A percentile compares a stretch with the other conserved stretches of the same genome.
These are phyloP conservation scores for Phytopythium oedochilum DNA, from an alignment of 352 stramenopile species.

Conservation along the genomic window DNA sequence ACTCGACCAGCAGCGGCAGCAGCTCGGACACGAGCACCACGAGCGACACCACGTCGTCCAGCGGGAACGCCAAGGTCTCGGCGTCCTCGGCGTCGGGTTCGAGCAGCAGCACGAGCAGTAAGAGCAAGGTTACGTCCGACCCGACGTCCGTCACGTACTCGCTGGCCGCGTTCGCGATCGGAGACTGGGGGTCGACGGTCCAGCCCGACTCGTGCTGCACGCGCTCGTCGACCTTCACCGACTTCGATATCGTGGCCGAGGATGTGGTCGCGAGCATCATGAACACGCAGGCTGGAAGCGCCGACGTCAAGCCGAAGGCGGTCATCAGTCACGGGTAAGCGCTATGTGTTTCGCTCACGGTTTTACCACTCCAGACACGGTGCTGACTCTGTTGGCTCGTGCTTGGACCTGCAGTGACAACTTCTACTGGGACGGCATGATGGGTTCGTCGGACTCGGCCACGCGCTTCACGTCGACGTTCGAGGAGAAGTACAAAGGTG, in stretches of 20 bases:
- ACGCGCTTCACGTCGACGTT: constrained; percentile 55
- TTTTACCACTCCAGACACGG: not conserved
- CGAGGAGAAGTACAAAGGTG: constrained; percentile 45
- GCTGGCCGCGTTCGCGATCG: constrained; percentile 59
- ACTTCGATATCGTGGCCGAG: constrained; percentile 61
- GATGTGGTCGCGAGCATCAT: constrained; percentile 62
- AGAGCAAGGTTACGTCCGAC: constrained; percentile 42
- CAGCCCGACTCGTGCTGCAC: constrained; percentile 67
- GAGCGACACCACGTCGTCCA: constrained; percentile 11
- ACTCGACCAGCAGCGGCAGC: constrained; percentile 8
- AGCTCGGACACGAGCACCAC: constrained; percentile 12
- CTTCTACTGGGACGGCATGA: constrained; percentile 69
- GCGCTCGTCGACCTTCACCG: constrained; percentile 48
- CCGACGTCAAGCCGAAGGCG: constrained; percentile 39
- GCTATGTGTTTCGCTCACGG: not conserved
- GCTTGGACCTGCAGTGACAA: constrained; percentile 28
- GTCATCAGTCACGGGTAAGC: constrained; percentile 47
- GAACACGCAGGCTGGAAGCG: constrained; percentile 36
- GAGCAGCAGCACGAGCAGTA: constrained; percentile 18
- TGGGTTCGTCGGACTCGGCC: constrained; percentile 26
- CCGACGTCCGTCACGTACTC: constrained; percentile 45
- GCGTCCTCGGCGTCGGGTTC: constrained; percentile 19
- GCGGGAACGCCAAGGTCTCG: constrained; percentile 21
- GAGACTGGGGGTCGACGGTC: constrained; percentile 69
- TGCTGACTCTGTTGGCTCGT: not conserved